phyloP scores from a whole-genome alignment of 306 rosid genomes.

The Purshia tridentata region DNA sequence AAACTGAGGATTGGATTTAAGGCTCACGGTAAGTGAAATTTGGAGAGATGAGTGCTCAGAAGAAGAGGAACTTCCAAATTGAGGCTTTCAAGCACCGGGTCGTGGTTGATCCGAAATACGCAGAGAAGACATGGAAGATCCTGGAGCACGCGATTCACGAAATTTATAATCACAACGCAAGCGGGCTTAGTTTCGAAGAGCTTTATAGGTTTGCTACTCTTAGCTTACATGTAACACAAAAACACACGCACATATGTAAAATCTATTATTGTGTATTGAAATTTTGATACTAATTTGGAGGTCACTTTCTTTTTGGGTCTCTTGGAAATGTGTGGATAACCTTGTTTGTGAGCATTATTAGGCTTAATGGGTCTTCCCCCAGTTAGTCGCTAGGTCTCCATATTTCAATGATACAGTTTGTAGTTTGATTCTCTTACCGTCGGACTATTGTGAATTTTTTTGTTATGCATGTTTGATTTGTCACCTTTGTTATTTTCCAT shows the following conservation, averaged over 20 bases:
- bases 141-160: slow-evolving; percentile 84
- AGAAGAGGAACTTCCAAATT: slow-evolving; percentile 88
- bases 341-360: not conserved
- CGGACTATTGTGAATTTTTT: not conserved
- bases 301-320: not conserved
- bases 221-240: not conserved
- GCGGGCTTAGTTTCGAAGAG: slow-evolving; percentile 96
- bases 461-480: not conserved
- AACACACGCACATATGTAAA: not conserved
- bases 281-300: not conserved
- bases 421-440: not conserved
- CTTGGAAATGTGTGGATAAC: not conserved
- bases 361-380: not conserved
- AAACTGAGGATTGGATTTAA: slow-evolving; percentile 2
- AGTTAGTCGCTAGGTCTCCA: too few relatives aligned
- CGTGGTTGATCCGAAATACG: slow-evolving; percentile 91
- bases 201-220: slow-evolving; percentile 70
- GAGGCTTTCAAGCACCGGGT: slow-evolving; percentile 93
- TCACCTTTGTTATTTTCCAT: not conserved
- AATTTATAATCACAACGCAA: slow-evolving; percentile 91
- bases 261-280: not conserved
- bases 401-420: too few relatives aligned
- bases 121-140: slow-evolving; percentile 92
- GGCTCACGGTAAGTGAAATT: not conserved
- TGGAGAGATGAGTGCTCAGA: slow-evolving; percentile 73